Evolutionary conservation across 2,329 filamentous ascomycete species (phyloP), one percentile per base, ranked within the genome.

Genomic region (Fusarium sp.): DNA sequence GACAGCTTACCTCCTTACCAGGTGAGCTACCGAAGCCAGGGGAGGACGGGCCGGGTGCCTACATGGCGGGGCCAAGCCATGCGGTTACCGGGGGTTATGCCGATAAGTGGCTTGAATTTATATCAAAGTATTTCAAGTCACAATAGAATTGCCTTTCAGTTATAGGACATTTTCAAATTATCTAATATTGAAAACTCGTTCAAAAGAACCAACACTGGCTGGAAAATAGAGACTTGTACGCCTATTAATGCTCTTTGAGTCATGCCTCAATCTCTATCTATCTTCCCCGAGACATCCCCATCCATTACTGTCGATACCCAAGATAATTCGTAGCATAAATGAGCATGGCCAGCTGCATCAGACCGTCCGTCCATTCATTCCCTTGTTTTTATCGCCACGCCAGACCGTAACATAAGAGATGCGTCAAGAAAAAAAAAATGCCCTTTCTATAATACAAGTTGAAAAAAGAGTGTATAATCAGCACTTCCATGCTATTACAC

Each of bases 401-500:
- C 61, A 53, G 38, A 48, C 49, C 56, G 10, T 41, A 38, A 49
- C 40, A 59, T 38, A 61, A 67, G 34, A 49, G 32, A 61, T 35
- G 50, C 49, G 43, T 53, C 34, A 50, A 51, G 36, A 43, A 61
- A 19, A 43, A 61, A 19, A 19, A 39, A 36, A 53, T 53, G 49
- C 49, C 55, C 50, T 41, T 61, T 65, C 56, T 69, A 68, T 58
- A 67, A 48, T 67, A 64, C 59, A 68, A 49, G 43, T 47, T 44
- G 32, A 32, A 65, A 19, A 50, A 32, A 34, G 36, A 54, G 34
- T 26, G 35, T 35, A 40, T 40, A 65, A 39, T 42, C 32, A 41
- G 42, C 50, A 57, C 40, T 47, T 40, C 38, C 24, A 44, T 29
- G 38, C 34, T 25, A 46, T 38, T 54, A 46, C 52, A 42, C 44